Base-by-base conservation (phyloP, 2,329 filamentous ascomycete genomes). In the Catunica adiposa region DNA sequence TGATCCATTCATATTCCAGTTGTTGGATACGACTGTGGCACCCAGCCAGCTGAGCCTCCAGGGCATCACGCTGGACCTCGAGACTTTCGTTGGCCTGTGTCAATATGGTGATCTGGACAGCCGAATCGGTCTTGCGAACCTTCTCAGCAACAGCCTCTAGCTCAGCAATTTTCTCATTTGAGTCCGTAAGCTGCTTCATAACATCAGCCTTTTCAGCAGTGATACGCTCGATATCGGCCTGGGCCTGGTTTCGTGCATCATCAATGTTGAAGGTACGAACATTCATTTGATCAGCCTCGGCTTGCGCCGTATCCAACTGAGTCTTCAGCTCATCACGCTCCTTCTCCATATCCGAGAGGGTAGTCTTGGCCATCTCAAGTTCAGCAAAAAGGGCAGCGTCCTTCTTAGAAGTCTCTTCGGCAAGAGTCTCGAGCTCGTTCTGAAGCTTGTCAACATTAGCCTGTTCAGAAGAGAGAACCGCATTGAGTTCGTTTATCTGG, bases 11-110 rank as follows among this genome's bases (percentile, higher is more conserved):
- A 29, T 52, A 55, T 40, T 58, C 48, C 2, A 55, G 29, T 25
- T 54, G 53, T 14, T 48, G 23, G 1, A 51, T 47, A 22, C 50
- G 56, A 2, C 37, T 53, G 8, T 26, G 29, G 9, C 23, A 22
- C 3, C 52, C 47, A 1, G 47, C 40, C 17, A 58, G 38, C 53
- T 58, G 53, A 5, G 48, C 31, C 22, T 54, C 51, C 22, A 51
- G 15, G 25, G 25, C 25, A 20, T 37, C 26, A 9, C 29, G 25
- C 25, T 31, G 25, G 3, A 17, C 23, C 29, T 56, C 37, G 15
- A 58, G 48, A 3, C 44, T 22, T 6, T 58, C 56, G 14, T 58
- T 58, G 22, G 53, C 56, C 25, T 58, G 56, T 6, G 34, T 46
- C 11, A 58, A 40, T 3, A 47, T 52, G 17, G 53, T 47, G 52